Base-by-base conservation (phyloP, 116 monocot species). In the Posidonia oceanica region DNA sequence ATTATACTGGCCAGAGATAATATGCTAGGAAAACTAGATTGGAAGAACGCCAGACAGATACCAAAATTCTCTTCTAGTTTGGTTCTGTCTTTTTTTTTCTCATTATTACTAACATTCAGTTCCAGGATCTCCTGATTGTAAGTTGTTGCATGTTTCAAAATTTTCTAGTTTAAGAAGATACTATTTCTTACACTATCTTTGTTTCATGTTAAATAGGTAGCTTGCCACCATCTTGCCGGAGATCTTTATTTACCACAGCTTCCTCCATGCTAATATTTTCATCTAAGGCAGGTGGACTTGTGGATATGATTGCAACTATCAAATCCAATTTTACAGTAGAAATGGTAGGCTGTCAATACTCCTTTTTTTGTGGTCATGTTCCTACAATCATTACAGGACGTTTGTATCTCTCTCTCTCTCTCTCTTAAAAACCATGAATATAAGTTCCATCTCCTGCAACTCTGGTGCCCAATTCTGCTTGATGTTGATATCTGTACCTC, bases 241-340 rank as follows among this genome's bases (percentile, higher is more conserved):
- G 89, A 71, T 91, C 85, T 67, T 63, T 96, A 29, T 80, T 82
- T 60, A 91, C 89, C 20, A 74, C 89, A 72, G 83, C 89, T 23
- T 88, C 82, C 40, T 76, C 83, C 18, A 91, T 96, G 91, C 85
- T 96, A 73, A 63, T 96, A 60, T 72, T 83, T 75, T 83, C 87
- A 71, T 89, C 82, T 51, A 91, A 80, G 73, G 78, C 76, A 60
- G 71, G 61, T n/a, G 72, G 83, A 61, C 61, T 89, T 75, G 76
- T 74, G 12, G 54, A 85, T 56, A 76, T 89, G 22, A 54, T 83
- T 76, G 51, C 85, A 39, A 79, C 70, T 37, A 56, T 96, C 21
- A 85, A 89, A 82, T 71, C 80, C 58, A 38, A 69, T 37, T 69
- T 69, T 52, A 60, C 59, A 63, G 75, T 77, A 42, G 75, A 80